phyloP scores from a whole-genome alignment of 2,329 filamentous ascomycete genomes.

The Paracamarosporium sp. region DNA sequence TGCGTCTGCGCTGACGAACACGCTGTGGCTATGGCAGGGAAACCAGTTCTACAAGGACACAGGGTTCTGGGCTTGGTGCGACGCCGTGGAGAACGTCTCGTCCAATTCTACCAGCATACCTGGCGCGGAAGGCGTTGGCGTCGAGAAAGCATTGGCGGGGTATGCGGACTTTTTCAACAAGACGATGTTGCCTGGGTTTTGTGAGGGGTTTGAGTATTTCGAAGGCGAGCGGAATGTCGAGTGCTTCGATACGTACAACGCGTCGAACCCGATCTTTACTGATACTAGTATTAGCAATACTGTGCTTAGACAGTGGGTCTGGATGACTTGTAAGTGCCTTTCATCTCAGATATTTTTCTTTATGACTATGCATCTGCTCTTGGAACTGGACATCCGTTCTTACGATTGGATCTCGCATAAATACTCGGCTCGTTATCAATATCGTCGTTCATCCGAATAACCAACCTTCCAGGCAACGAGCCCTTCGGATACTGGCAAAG shows the following conservation, averaged over 20 bases:
- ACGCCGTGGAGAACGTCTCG: not conserved
- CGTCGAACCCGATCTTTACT: too few relatives aligned
- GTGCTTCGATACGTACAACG: too few relatives aligned
- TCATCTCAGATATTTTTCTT: too few relatives aligned
- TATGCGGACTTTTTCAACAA: not conserved
- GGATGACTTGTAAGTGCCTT: conserved; percentile 5
- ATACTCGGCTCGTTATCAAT: too few relatives aligned
- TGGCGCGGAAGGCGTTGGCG: not conserved
- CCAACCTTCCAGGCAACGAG: not conserved
- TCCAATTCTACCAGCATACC: not conserved
- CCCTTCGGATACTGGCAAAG: conserved; percentile 3
- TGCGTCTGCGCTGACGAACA: not conserved
- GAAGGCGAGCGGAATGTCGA: too few relatives aligned
- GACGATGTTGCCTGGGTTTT: not conserved
- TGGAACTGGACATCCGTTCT: too few relatives aligned
- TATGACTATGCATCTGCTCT: too few relatives aligned
- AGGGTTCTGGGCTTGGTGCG: conserved; percentile 1
- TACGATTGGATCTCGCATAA: too few relatives aligned
- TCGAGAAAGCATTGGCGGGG: too few relatives aligned
- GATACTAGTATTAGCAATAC: too few relatives aligned
- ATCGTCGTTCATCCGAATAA: not conserved
- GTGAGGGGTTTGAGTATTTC: too few relatives aligned
- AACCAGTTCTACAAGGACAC: conserved; percentile 2
- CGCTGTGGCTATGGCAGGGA: not conserved
- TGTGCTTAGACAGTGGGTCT: not conserved